Conservation (phyloP, 306 rosid genomes). For the Ochetophila trinervis region DNA sequence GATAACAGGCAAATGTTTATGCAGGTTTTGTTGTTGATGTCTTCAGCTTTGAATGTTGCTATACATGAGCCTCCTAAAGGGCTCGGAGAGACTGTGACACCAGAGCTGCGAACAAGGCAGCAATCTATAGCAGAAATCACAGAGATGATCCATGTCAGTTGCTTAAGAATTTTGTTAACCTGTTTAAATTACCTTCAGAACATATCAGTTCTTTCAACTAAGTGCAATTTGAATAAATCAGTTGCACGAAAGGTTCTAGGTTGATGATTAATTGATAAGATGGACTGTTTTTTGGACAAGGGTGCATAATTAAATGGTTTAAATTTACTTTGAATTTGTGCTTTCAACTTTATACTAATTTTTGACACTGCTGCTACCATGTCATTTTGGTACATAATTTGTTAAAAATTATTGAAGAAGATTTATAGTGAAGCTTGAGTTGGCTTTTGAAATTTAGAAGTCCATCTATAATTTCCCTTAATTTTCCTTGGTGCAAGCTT, state of each 20-base stretch:
- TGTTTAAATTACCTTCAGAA: no score
- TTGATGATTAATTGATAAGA: conserved; percentile 3
- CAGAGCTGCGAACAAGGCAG: conserved; percentile 70
- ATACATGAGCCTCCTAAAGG: conserved; percentile 34
- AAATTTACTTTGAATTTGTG: conserved; percentile 4
- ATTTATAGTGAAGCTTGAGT: no score
- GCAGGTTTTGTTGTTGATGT: conserved; percentile 87
- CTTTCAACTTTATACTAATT: neutral
- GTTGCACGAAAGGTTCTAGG: conserved; percentile 11
- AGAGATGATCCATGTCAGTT: conserved; percentile 94
- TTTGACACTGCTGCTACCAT: neutral
- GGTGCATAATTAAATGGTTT: conserved; percentile 10
- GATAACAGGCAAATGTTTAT: neutral
- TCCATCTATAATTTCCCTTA: neutral
- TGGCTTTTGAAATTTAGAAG: no score
- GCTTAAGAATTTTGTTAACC: conserved; percentile 18
- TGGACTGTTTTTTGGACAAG: neutral
- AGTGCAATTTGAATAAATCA: neutral
- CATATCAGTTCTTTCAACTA: no score
- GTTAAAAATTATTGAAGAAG: neutral
- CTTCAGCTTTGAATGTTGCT: conserved; percentile 66
- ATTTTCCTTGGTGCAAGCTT: neutral
- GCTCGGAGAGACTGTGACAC: conserved; percentile 42
- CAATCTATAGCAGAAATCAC: conserved; percentile 89
- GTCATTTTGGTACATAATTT: neutral